Evolutionary conservation across 345 rosid species (phyloP).

Genomic region (Xanthoceras sorbifolium): DNA sequence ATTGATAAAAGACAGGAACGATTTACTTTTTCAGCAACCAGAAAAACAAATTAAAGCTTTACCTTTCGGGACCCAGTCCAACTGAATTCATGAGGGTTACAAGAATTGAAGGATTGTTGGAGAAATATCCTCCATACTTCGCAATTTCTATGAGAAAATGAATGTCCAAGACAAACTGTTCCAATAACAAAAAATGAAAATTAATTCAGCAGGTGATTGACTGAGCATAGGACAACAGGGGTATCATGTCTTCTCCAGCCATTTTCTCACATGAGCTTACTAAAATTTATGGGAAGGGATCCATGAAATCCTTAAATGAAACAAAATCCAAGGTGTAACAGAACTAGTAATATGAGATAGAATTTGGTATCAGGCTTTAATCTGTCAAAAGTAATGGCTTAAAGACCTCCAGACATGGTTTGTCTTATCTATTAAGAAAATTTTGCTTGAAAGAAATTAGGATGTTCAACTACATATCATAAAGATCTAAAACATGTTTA

Average conservation of each 20-base stretch:
- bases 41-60: conserved; percentile 22
- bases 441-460: neutral
- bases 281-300: neutral
- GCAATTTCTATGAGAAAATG: conserved; percentile 51
- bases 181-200: conserved; percentile 15
- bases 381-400: conserved; percentile 4
- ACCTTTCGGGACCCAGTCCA: conserved; percentile 55
- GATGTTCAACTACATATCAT: neutral
- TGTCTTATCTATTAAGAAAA: neutral
- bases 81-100: conserved; percentile 38
- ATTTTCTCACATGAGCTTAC: neutral
- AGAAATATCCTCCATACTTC: conserved; percentile 47
- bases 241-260: neutral
- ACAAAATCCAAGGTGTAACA: neutral
- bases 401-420: neutral
- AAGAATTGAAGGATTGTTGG: conserved; percentile 37
- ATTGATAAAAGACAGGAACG: conserved; percentile 1
- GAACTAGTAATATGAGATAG: neutral
- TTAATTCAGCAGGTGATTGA: conserved; percentile 11
- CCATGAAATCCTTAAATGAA: neutral
- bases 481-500: neutral
- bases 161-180: conserved; percentile 50
- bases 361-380: neutral
- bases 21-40: neutral
- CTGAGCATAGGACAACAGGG: conserved; percentile 1